phyloP scores from a whole-genome alignment of 192 early-diverging fungal genomes.

The Podila epicladia region DNA sequence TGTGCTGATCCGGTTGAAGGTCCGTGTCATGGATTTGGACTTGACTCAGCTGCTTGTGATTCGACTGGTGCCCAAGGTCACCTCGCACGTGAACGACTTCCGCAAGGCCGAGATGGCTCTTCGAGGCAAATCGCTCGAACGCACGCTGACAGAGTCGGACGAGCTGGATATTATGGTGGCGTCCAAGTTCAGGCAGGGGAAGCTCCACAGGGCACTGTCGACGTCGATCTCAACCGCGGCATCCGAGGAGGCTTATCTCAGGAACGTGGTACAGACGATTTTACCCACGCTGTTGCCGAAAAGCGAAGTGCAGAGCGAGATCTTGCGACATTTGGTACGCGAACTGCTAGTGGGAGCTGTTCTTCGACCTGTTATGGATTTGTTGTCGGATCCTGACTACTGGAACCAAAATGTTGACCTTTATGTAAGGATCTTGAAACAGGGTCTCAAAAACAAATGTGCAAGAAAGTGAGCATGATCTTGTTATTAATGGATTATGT shows the following conservation, averaged over 20 bases:
- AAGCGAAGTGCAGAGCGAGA: slow-evolving; percentile 63
- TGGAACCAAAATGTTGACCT: slow-evolving; percentile 85
- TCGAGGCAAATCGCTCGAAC: slow-evolving; percentile 54
- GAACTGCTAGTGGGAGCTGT: slow-evolving; percentile 80
- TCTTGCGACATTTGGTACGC: slow-evolving; percentile 71
- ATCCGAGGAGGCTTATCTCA: slow-evolving; percentile 69
- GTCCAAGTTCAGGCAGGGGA: slow-evolving; percentile 62
- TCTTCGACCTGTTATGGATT: slow-evolving; percentile 72
- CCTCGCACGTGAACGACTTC: slow-evolving; percentile 73
- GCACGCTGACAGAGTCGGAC: slow-evolving; percentile 61
- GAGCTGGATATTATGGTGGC: slow-evolving; percentile 67
- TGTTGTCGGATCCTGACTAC: slow-evolving; percentile 85
- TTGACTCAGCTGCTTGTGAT: slow-evolving; percentile 66
- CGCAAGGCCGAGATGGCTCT: slow-evolving; percentile 66
- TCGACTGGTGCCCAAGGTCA: slow-evolving; percentile 75
- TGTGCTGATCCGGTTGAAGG: slow-evolving; percentile 43
- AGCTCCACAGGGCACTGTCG: slow-evolving; percentile 69
- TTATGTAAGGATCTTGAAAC: slow-evolving; percentile 53
- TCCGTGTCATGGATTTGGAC: slow-evolving; percentile 66
- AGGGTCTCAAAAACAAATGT: neutral
- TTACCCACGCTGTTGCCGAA: slow-evolving; percentile 72
- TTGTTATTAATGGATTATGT: neutral
- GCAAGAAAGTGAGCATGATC: neutral
- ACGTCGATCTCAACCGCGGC: slow-evolving; percentile 52
- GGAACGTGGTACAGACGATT: slow-evolving; percentile 66